Conservation (phyloP, 345 rosid genomes). For the Dipteronia dyeriana region DNA sequence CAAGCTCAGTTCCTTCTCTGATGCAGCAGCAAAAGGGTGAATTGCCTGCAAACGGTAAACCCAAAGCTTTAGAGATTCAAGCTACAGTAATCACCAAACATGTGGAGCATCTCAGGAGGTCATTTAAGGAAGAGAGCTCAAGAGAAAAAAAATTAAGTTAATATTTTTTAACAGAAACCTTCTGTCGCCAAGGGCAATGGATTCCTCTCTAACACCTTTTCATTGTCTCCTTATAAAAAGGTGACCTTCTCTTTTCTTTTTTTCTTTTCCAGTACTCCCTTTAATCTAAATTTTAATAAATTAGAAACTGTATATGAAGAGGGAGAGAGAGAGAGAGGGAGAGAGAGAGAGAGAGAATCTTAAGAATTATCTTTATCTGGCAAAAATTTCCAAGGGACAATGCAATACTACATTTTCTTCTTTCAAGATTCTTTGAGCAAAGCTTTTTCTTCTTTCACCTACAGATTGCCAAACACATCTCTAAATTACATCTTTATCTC, state of each 20-base stretch:
- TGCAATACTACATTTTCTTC: neutral
- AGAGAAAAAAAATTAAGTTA: neutral
- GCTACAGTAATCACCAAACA: conserved; percentile 4
- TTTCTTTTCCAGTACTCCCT: neutral
- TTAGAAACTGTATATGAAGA: neutral
- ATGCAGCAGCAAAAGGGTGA: conserved; percentile 68
- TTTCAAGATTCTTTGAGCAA: no score
- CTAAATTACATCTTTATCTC: neutral
- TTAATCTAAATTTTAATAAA: neutral
- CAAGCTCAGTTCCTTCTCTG: conserved; percentile 93
- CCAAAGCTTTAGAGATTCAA: conserved; percentile 12
- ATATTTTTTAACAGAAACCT: neutral
- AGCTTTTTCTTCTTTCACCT: neutral
- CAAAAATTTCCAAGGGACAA: neutral
- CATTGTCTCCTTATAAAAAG: neutral
- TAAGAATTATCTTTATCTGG: neutral
- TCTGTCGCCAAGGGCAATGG: neutral
- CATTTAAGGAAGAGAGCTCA: neutral
- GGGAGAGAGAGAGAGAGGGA: neutral
- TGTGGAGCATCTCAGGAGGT: neutral
- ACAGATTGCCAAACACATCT: neutral
- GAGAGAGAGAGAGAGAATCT: neutral
- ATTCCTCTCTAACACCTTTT: neutral
- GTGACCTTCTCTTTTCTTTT: neutral
- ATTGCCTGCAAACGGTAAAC: conserved; percentile 52